Evolutionary conservation across 495 filamentous ascomycete species (phyloP), one percentile per base, ranked within the genome.

Genomic region (Trichoderma gamsii): DNA sequence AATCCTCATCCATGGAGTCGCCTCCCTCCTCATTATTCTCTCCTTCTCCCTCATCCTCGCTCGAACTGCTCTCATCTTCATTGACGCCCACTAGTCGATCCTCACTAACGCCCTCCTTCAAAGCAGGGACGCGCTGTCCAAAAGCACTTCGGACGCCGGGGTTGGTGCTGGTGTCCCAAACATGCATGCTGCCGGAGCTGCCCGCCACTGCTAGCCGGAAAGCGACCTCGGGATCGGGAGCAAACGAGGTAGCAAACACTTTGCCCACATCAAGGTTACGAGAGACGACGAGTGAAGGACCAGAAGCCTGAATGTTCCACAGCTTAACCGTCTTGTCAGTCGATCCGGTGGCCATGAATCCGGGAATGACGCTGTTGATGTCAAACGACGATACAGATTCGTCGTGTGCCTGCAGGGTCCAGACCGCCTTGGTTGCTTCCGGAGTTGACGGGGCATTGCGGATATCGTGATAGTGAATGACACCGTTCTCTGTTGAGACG

Each of bases 161-260:
- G 78, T 98, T 98, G 12, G 96, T 98, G 71, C 90, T 93, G 4
- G 95, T 97, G 77, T 99, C 95, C 95, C 95, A 99, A 38, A 99
- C 84, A 72, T 94, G 90, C 70, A 97, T 86, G n/a, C 83, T 82
- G 3, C 96, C 95, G 81, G 97, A 97, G 83, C 92, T 97, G 51
- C 95, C 95, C 12, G 93, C 93, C 41, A 99, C 92, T 5, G 93
- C 91, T 41, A 99, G 81, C 63, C 95, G 84, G 79, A 97, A 98
- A 43, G 90, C 90, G 12, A 97, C 92, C 77, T 92, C 92, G 41
- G 85, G 71, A 75, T 99, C 96, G 0, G 95, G 93, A 11, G 89
- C 96, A 73, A 97, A 99, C 44, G 80, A 81, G 1, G 92, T 90
- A 25, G 92, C 92, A 76, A 99, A 99, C 52, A 99, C 89, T 81